A percentile compares a stretch with the other conserved stretches of the same genome.
Evolutionary conservation across 1,284 basidiomycete genomes (phyloP).

Genomic region (Boletellus deceptivus): DNA sequence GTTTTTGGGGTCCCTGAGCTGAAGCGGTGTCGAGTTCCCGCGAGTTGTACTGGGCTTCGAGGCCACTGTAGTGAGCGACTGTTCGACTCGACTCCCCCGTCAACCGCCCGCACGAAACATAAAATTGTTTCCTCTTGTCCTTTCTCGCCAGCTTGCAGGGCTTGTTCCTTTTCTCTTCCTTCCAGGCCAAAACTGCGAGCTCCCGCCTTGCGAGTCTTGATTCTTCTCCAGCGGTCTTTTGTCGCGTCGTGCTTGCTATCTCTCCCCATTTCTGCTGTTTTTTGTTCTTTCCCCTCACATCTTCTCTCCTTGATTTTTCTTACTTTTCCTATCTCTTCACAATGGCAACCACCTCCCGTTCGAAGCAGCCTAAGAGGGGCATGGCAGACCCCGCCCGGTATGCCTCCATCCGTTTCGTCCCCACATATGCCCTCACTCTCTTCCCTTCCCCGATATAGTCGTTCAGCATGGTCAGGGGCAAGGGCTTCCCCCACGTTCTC

Average conservation of each 20-base stretch:
- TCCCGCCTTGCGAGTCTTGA: constrained; percentile 20
- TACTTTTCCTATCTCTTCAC: constrained; percentile 22
- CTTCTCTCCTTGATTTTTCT: constrained; percentile 35
- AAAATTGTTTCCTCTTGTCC: constrained; percentile 28
- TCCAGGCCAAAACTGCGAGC: constrained; percentile 21
- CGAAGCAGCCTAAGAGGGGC: constrained; percentile 58
- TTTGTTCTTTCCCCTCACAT: constrained; percentile 27
- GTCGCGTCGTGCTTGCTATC: constrained; percentile 37
- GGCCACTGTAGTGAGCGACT: constrained; percentile 31
- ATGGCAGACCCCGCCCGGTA: constrained; percentile 57
- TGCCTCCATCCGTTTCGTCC: constrained; percentile 28
- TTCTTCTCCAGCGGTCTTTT: constrained; percentile 23
- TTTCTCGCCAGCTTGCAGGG: constrained; percentile 27
- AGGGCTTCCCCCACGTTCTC: constrained; percentile 68
- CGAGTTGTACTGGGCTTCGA: constrained; percentile 27
- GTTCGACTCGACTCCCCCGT: constrained; percentile 28
- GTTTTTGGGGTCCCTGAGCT: constrained; percentile 19
- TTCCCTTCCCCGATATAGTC: constrained; percentile 38
- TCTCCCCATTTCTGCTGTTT: constrained; percentile 36
- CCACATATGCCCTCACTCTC: constrained; percentile 9
- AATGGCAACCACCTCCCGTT: constrained; percentile 62
- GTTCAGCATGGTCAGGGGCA: constrained; percentile 61
- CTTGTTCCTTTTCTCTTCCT: constrained; percentile 19
- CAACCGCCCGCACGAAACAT: constrained; percentile 30
- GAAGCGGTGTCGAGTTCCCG: constrained; percentile 32